These are phyloP conservation scores for Alternaria tenuissima DNA, from an alignment of 2,329 filamentous ascomycete genomes.

Conservation along the genomic window DNA sequence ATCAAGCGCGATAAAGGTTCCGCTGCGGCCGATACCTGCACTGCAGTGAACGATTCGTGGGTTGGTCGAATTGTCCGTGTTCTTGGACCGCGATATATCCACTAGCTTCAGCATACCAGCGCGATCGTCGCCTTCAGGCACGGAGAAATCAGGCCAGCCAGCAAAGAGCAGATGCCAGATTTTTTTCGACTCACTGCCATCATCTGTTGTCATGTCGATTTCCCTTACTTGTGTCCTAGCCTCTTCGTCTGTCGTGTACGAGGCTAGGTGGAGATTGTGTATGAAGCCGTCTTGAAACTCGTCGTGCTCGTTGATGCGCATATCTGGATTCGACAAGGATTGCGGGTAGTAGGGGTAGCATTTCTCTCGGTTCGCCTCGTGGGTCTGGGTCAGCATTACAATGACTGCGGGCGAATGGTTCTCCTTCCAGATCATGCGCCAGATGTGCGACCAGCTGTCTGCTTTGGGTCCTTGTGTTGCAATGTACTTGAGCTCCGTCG, in stretches of 20 bases:
- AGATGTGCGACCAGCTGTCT: conserved; percentile 80
- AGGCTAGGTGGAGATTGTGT: conserved; percentile 71
- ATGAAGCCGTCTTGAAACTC: conserved; percentile 72
- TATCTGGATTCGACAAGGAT: conserved; percentile 46
- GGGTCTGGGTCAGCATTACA: conserved; percentile 91
- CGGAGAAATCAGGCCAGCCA: conserved; percentile 89
- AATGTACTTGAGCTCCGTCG: conserved; percentile 71
- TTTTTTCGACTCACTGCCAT: conserved; percentile 63
- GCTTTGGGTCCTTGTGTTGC: conserved; percentile 91
- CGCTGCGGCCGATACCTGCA: conserved; percentile 91
- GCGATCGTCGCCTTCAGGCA: conserved; percentile 74
- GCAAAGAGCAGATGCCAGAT: conserved; percentile 88
- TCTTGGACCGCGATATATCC: conserved; percentile 69
- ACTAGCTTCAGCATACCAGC: conserved; percentile 74
- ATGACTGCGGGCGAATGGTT: conserved; percentile 75
- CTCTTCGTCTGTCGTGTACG: conserved; percentile 62
- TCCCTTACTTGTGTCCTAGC: conserved; percentile 76
- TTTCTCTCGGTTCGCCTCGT: conserved; percentile 80
- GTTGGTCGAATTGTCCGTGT: conserved; percentile 59
- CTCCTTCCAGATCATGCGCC: conserved; percentile 94
- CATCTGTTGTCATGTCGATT: conserved; percentile 62
- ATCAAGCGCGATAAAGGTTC: conserved; percentile 96
- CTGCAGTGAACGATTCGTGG: conserved; percentile 78
- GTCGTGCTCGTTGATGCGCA: conserved; percentile 68
- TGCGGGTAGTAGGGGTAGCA: conserved; percentile 88